These are phyloP conservation scores for Podosphaera xanthii DNA, from an alignment of 2,329 filamentous ascomycete species.

Conservation along the genomic window DNA sequence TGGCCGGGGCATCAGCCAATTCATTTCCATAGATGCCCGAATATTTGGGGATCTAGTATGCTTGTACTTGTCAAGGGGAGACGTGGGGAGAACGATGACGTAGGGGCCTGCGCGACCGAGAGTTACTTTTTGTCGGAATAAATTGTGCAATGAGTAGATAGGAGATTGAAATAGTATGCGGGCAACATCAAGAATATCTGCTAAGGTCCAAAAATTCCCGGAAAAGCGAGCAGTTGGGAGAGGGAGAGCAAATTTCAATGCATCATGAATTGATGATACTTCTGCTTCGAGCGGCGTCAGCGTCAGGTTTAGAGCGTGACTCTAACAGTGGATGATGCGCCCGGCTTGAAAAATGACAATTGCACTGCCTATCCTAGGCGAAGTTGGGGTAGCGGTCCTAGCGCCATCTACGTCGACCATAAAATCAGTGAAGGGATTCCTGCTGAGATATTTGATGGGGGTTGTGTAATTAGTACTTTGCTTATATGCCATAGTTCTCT, in stretches of 20 bases:
- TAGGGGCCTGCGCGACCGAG: neutral
- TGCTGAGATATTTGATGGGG: neutral
- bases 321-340: neutral
- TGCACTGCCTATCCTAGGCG: neutral
- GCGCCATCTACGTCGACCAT: neutral
- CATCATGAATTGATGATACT: neutral
- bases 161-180: neutral
- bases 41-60: neutral
- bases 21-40: neutral
- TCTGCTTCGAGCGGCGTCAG: neutral
- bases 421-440: neutral
- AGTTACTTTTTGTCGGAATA: neutral
- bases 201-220: neutral
- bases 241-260: neutral
- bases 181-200: neutral
- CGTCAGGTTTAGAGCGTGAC: neutral
- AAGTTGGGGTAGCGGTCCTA: neutral
- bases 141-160: neutral
- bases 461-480: neutral
- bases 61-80: neutral
- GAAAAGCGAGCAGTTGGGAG: neutral
- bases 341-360: neutral
- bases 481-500: neutral
- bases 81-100: neutral
- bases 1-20: neutral